Evolutionary conservation across 345 rosid species (phyloP).

Genomic region (Heritiera littoralis): DNA sequence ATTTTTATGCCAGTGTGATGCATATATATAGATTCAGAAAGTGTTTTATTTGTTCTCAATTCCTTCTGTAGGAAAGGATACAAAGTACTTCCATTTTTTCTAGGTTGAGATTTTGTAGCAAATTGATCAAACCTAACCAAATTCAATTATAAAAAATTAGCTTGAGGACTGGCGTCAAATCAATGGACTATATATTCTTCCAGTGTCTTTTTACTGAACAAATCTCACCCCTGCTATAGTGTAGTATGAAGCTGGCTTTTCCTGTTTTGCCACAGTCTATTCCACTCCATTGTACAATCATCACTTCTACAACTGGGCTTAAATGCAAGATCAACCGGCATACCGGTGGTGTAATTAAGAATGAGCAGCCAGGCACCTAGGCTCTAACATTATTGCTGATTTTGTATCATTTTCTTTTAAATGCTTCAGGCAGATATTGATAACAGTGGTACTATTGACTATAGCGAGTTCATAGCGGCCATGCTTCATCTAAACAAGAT

Average conservation of each 20-base stretch:
- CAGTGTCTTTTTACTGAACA: background rate
- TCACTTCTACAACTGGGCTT: background rate
- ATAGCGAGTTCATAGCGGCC: slow-evolving; percentile 88
- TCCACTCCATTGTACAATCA: background rate
- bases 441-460: slow-evolving; percentile 91
- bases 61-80: background rate
- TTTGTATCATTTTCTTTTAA: background rate
- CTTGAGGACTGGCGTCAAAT: background rate
- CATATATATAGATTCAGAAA: background rate
- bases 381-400: slow-evolving; percentile 6
- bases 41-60: background rate
- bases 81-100: background rate
- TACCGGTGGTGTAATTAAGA: too few species aligned
- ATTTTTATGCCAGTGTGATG: background rate
- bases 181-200: background rate
- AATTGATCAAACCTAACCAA: background rate
- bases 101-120: background rate
- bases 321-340: background rate
- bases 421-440: slow-evolving; percentile 79
- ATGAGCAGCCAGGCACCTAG: background rate
- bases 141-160: background rate
- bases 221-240: background rate
- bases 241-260: slow-evolving; percentile 1
- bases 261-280: background rate
- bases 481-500: slow-evolving; percentile 91